These are phyloP conservation scores for Candida glucosophila DNA, from an alignment of 1,139 yeast species.

Conservation along the genomic window DNA sequence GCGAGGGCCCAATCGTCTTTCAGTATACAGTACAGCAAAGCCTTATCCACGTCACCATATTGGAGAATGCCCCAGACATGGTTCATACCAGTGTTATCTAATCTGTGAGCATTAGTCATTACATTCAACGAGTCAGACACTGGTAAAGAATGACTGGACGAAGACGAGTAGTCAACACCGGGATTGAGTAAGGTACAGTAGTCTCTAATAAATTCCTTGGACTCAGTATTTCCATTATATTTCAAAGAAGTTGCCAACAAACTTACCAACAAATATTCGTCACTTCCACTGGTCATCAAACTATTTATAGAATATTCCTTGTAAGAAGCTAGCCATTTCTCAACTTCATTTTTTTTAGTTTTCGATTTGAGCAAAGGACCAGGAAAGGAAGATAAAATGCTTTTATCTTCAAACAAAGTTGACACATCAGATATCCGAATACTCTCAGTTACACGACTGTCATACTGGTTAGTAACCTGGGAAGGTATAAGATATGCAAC, in stretches of 20 bases:
- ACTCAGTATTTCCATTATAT: constrained; percentile 22
- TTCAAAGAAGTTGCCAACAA: constrained; percentile 18
- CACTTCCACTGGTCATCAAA: constrained; percentile 5
- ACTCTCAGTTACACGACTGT: constrained; percentile 6
- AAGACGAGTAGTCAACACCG: constrained; percentile 16
- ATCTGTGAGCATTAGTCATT: constrained; percentile 23
- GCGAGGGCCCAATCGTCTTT: constrained; percentile 76
- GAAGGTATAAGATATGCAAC: constrained; percentile 24
- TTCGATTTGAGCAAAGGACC: constrained; percentile 55
- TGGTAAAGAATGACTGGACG: constrained; percentile 9
- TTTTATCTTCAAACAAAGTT: constrained; percentile 12
- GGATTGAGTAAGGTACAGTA: constrained; percentile 29
- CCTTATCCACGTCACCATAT: constrained; percentile 59
- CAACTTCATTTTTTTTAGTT: constrained; percentile 54
- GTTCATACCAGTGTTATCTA: constrained; percentile 29
- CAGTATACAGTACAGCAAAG: constrained; percentile 53
- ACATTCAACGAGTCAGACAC: too few species aligned
- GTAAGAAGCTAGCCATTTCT: constrained; percentile 60
- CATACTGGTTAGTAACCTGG: constrained; percentile 7
- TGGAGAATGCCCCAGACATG: constrained; percentile 36
- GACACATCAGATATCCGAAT: constrained; percentile 13
- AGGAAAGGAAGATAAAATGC: constrained; percentile 35
- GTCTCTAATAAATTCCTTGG: constrained; percentile 16
- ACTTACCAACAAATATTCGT: constrained; percentile 22
- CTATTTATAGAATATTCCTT: constrained; percentile 16